Evolutionary conservation across 192 early-diverging fungal genomes (phyloP).

Genomic region (Chytriomyces hyalinus): DNA sequence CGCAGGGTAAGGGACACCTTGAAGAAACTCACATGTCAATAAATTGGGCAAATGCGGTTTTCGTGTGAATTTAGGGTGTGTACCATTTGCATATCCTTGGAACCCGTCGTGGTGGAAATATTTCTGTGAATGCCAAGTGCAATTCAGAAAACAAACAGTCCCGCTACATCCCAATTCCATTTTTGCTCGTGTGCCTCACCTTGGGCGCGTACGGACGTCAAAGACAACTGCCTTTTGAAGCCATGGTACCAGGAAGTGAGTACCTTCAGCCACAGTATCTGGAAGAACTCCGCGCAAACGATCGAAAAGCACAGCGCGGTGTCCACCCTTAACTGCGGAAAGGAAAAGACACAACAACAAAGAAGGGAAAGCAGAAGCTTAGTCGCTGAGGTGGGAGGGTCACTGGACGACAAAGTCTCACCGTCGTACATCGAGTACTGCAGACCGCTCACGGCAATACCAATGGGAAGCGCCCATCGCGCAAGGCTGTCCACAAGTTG

Average conservation of each 20-base stretch:
- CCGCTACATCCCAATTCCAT: too few species aligned
- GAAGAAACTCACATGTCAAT: too few species aligned
- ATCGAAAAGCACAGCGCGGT: constrained; percentile 97
- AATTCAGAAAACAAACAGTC: not conserved
- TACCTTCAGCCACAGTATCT: constrained; percentile 81
- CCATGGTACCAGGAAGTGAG: constrained; percentile 98
- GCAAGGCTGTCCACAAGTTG: constrained; percentile 59
- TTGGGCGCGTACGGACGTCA: constrained; percentile 91
- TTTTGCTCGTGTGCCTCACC: not conserved
- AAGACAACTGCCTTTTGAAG: constrained; percentile 87
- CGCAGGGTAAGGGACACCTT: constrained; percentile 83
- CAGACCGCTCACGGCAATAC: constrained; percentile 67
- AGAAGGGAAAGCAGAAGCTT: not conserved
- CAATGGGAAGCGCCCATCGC: constrained; percentile 79
- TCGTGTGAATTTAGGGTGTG: too few species aligned
- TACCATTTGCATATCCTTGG: constrained; percentile 98
- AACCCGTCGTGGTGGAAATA: constrained; percentile 98
- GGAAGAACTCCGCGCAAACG: constrained; percentile 89
- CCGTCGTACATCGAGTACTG: constrained; percentile 94
- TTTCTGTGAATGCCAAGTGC: constrained; percentile 59
- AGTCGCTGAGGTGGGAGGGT: not conserved
- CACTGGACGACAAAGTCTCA: not conserved
- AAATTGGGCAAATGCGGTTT: too few species aligned
- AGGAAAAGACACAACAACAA: not conserved
- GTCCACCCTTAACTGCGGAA: constrained; percentile 83